Percentiles rank a stretch among this genome's conserved stretches.
Evolutionary conservation across 192 early-diverging fungal genomes (phyloP).

Genomic region (Pilobolus umbonatus): DNA sequence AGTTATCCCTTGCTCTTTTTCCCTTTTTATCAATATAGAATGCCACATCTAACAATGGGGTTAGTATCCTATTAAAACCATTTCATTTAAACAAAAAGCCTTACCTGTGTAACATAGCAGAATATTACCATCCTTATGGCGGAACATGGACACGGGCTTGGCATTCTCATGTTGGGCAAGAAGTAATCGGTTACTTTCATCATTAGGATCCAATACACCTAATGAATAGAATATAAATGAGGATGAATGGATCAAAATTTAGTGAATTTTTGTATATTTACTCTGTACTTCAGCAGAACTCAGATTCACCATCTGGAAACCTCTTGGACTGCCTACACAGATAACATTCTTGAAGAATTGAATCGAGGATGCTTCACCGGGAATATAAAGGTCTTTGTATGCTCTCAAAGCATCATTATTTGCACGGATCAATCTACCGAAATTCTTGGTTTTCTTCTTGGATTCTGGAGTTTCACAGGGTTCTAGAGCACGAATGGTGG

Average conservation of each 20-base stretch:
- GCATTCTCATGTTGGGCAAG: conserved; percentile 64
- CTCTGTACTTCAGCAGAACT: conserved; percentile 75
- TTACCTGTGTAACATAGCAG: conserved; percentile 89
- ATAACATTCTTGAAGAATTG: conserved; percentile 82
- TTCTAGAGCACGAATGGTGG: conserved; percentile 76
- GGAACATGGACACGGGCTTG: conserved; percentile 80
- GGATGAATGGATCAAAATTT: not conserved
- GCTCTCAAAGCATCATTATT: conserved; percentile 42
- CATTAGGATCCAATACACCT: conserved; percentile 80
- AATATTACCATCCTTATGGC: conserved; percentile 73
- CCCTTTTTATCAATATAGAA: conserved; percentile 92
- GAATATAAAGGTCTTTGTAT: conserved; percentile 91
- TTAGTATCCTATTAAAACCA: not conserved
- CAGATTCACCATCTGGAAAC: conserved; percentile 91
- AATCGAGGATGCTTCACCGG: conserved; percentile 80
- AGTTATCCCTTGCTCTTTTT: conserved; percentile 63
- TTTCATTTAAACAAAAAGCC: conserved; percentile 7
- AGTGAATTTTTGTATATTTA: not conserved
- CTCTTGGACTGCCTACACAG: conserved; percentile 86
- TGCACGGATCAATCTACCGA: conserved; percentile 44
- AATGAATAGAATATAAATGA: not conserved
- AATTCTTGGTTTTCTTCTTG: conserved; percentile 36
- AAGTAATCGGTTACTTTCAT: conserved; percentile 74
- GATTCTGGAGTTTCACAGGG: conserved; percentile 45
- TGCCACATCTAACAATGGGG: conserved; percentile 63